Evolutionary conservation across 345 rosid species (phyloP), one percentile per base, ranked within the genome.

Genomic region (Linum trigynum): DNA sequence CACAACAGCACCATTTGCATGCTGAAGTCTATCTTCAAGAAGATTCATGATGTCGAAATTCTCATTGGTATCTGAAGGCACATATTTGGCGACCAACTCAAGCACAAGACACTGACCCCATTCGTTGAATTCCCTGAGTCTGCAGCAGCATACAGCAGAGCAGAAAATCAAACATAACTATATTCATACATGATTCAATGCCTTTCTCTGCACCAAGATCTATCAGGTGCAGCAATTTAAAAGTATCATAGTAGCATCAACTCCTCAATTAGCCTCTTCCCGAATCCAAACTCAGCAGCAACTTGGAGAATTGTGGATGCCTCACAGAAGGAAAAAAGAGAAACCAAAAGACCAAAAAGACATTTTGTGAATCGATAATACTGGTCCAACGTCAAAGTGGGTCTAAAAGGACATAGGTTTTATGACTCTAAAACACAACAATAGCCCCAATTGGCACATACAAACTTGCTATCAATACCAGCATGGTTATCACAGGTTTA

Each of bases 1-100:
- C 60, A 94, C 99, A 72, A 94, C 97, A 71, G 97, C 99, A 66
- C 99, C 97, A 84, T 94, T 94, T 66, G 99, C 99, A 80, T 94
- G 97, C 71, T 94, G 96, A 75, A 94, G 99, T 76, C 99, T 88
- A 84, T 94, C 99, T 78, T 90, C 99, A 67, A 94, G 88, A 76
- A 94, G 91, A 81, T 94, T 94, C 99, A 94, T 94, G 67, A 90
- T 84, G 76, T 94, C 97, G 80, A 94, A 94, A 77, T 86, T 90
- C 76, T 94, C 97, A 82, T 80, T 86, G 76, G 72, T 83, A 59
- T 90, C 99, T 38, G 89, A 70, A 0, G 97, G 99, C 53, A 90
- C 82, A 74, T 94, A 94, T 76, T 94, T 94, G 69, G 85, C 81
- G 40, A 81, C 89, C 77, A 94, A 80, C 73, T 94, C 99, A 75